Percentiles rank a stretch among this genome's conserved stretches.
Evolutionary conservation across 2,329 filamentous ascomycete genomes (phyloP).

Genomic region (Xylaria digitata): DNA sequence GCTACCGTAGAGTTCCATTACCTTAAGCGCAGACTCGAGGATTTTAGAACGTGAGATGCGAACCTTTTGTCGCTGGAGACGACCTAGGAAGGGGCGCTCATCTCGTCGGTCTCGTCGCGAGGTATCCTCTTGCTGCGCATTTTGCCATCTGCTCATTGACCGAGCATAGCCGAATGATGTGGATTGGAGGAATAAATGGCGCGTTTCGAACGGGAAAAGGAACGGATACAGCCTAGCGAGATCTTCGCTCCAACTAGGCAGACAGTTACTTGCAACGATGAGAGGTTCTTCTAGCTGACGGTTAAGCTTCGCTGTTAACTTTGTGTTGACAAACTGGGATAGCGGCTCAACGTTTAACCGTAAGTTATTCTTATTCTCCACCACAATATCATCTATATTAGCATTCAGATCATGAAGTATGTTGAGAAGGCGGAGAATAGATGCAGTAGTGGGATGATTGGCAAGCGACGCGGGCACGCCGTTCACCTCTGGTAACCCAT

Average conservation of each 20-base stretch:
- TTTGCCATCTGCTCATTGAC: slow-evolving; percentile 98
- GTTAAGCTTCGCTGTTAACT: slow-evolving; percentile 96
- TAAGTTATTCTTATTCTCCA: slow-evolving; percentile 77
- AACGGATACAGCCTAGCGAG: slow-evolving; percentile 94
- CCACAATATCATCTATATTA: slow-evolving; percentile 89
- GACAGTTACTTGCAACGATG: slow-evolving; percentile 95
- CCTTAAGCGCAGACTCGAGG: slow-evolving; percentile 94
- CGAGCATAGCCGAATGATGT: slow-evolving; percentile 98
- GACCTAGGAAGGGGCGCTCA: slow-evolving; percentile 89
- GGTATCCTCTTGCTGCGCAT: slow-evolving; percentile 84
- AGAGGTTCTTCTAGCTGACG: slow-evolving; percentile 95
- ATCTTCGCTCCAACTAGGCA: slow-evolving; percentile 96
- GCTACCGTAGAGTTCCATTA: slow-evolving; percentile 98
- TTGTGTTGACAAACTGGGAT: slow-evolving; percentile 97
- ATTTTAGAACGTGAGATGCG: slow-evolving; percentile 95
- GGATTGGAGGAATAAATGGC: slow-evolving; percentile 95
- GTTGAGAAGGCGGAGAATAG: slow-evolving; percentile 87
- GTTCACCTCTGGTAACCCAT: slow-evolving; percentile 62
- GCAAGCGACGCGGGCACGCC: slow-evolving; percentile 81
- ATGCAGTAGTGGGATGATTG: slow-evolving; percentile 85
- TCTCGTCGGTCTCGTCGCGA: slow-evolving; percentile 85
- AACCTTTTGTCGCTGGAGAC: slow-evolving; percentile 96
- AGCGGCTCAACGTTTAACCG: slow-evolving; percentile 83
- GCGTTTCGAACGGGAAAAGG: slow-evolving; percentile 96
- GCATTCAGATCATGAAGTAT: slow-evolving; percentile 93